Percentiles rank a stretch among this genome's conserved stretches.
Evolutionary conservation across 176 grass and related monocot genomes (phyloP).

Genomic region (Phragmites australis): DNA sequence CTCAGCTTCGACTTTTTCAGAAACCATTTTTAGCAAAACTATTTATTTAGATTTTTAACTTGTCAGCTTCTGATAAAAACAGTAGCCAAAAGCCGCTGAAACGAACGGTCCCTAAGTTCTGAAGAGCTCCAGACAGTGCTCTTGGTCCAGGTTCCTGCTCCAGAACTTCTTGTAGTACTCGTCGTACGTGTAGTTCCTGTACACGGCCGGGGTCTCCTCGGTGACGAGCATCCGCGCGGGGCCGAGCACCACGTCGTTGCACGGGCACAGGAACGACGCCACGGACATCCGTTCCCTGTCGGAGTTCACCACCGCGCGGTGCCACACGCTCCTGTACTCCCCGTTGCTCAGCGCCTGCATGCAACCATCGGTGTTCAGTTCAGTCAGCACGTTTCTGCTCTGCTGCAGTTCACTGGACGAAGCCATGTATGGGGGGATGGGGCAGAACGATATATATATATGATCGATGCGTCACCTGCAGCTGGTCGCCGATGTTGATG

Average conservation of each 20-base stretch:
- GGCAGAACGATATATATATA: no score
- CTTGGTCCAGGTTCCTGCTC: constrained; percentile 81
- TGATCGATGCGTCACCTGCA: constrained; percentile 52
- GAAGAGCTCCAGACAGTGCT: constrained; percentile 80
- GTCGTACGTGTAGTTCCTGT: constrained; percentile 70
- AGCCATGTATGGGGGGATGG: no score
- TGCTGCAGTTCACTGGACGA: no score
- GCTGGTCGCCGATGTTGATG: constrained; percentile 81
- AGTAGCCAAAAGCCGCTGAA: no score
- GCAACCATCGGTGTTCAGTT: not conserved
- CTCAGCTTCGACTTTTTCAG: no score
- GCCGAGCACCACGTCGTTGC: constrained; percentile 54
- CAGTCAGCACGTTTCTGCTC: no score
- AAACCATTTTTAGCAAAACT: no score
- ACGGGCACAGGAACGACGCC: constrained; percentile 86
- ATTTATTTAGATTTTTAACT: no score
- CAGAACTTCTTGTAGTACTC: constrained; percentile 92
- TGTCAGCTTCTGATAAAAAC: no score
- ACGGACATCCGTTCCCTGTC: constrained; percentile 62
- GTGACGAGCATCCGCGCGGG: constrained; percentile 65
- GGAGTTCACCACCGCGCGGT: constrained; percentile 76
- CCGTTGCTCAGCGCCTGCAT: constrained; percentile 79
- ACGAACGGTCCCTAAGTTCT: constrained; percentile 21
- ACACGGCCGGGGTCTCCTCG: constrained; percentile 51
- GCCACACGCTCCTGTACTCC: constrained; percentile 78